phyloP scores from a whole-genome alignment of 2,329 filamentous ascomycete genomes.

The Trichoderma koningiopsis region DNA sequence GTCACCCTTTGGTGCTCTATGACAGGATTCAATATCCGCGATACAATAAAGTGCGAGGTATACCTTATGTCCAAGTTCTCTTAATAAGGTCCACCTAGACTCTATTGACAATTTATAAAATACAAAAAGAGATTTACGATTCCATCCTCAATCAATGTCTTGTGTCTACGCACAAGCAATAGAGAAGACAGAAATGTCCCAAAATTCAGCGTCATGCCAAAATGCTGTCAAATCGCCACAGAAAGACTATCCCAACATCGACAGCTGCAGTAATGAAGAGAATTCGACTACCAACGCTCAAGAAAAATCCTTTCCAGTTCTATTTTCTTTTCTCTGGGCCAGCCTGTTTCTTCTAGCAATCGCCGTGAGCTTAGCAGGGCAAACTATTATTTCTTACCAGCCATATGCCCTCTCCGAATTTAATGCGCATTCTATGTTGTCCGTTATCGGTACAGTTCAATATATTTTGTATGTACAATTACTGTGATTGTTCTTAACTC shows the following conservation, averaged over 20 bases:
- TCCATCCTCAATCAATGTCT: not conserved
- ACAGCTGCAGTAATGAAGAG: not conserved
- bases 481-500: not conserved
- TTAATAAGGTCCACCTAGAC: not conserved
- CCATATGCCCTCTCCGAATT: constrained; percentile 8
- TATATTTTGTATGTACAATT: not conserved
- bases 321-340: not conserved
- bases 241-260: not conserved
- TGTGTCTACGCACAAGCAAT: not conserved
- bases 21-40: not conserved
- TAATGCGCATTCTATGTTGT: not conserved
- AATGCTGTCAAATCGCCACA: not conserved
- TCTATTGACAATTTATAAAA: not conserved
- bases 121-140: not conserved
- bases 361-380: not conserved
- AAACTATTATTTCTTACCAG: not conserved
- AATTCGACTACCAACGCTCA: not conserved
- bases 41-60: not conserved
- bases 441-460: not conserved
- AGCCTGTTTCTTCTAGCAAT: not conserved
- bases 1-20: not conserved
- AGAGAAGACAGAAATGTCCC: not conserved
- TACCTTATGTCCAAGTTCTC: not conserved
- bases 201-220: not conserved
- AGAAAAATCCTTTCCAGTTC: not conserved